Percentiles rank a stretch among this genome's conserved stretches.
phyloP scores from a whole-genome alignment of 1,284 basidiomycete genomes.

The Malassezia restricta region DNA sequence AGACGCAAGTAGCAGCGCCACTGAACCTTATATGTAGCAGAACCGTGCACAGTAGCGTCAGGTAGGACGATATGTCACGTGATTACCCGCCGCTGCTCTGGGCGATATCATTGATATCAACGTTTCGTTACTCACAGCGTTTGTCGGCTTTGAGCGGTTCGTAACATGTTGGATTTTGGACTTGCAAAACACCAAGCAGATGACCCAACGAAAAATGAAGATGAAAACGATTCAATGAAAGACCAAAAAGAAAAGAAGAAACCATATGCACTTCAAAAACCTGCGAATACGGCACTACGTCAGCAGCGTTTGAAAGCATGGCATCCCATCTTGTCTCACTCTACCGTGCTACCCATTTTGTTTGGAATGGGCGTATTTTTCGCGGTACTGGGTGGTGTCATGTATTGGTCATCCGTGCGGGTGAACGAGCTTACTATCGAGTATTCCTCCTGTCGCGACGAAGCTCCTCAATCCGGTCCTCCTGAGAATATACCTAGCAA shows the following conservation, averaged over 20 bases:
- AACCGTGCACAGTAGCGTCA: too few species aligned
- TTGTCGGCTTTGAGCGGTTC: background rate
- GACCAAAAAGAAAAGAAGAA: slow-evolving; percentile 24
- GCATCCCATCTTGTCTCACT: slow-evolving; percentile 97
- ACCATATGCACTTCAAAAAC: slow-evolving; percentile 34
- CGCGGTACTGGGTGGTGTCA: slow-evolving; percentile 84
- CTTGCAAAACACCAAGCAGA: background rate
- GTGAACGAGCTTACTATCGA: slow-evolving; percentile 89
- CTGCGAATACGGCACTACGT: slow-evolving; percentile 80
- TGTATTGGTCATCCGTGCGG: slow-evolving; percentile 49
- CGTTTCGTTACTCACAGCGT: too few species aligned
- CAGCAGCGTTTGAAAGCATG: slow-evolving; percentile 98
- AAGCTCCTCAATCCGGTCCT: slow-evolving; percentile 9
- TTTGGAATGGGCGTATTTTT: slow-evolving; percentile 90
- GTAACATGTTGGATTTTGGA: slow-evolving; percentile 4
- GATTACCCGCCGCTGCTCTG: too few species aligned
- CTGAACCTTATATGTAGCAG: too few species aligned
- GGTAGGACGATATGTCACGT: too few species aligned
- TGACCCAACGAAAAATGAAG: background rate
- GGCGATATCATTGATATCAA: too few species aligned
- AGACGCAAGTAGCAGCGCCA: too few species aligned
- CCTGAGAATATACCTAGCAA: slow-evolving; percentile 53
- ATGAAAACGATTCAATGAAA: slow-evolving; percentile 18
- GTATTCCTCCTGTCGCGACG: slow-evolving; percentile 65
- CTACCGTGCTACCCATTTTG: slow-evolving; percentile 87